Evolutionary conservation across 805 yeast genomes (phyloP).

Genomic region (Nakazawaea pomicola): DNA sequence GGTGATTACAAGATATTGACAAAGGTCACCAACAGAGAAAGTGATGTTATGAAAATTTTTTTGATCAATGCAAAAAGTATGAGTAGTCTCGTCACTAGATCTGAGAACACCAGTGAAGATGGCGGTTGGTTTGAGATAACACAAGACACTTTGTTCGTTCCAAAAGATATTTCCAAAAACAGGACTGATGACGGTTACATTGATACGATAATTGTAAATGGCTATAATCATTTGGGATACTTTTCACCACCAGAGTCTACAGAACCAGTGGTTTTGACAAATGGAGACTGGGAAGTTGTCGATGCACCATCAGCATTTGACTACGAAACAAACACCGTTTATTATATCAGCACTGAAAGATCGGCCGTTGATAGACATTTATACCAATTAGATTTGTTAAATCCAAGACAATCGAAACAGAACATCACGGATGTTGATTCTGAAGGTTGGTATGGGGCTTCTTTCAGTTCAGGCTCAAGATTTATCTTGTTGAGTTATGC

Average conservation of each 20-base stretch:
- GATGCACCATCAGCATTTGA: conserved; percentile 65
- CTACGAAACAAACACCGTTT: conserved; percentile 43
- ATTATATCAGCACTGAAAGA: conserved; percentile 69
- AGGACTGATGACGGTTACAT: conserved; percentile 66
- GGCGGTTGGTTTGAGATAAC: conserved; percentile 78
- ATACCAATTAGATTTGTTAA: conserved; percentile 58
- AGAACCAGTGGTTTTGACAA: conserved; percentile 54
- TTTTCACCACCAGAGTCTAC: conserved; percentile 64
- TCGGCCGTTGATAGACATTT: conserved; percentile 83
- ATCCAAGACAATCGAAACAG: conserved; percentile 33
- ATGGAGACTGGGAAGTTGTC: conserved; percentile 90
- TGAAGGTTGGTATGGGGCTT: conserved; percentile 64
- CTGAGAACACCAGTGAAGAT: conserved; percentile 36
- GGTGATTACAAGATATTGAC: conserved; percentile 48
- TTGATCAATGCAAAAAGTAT: conserved; percentile 41
- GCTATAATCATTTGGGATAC: conserved; percentile 75
- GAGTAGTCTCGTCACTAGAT: conserved; percentile 38
- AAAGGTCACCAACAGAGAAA: conserved; percentile 58
- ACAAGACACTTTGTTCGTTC: conserved; percentile 56
- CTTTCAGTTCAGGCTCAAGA: conserved; percentile 78
- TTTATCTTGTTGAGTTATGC: conserved; percentile 63
- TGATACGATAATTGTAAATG: conserved; percentile 64
- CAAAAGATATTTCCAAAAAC: conserved; percentile 37
- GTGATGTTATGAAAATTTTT: conserved; percentile 57
- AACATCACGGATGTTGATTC: conserved; percentile 45